Percentiles rank a stretch among this genome's conserved stretches.
These are phyloP conservation scores for Trichopus zeylanicus DNA, from an alignment of 116 monocot genomes.

Conservation along the genomic window DNA sequence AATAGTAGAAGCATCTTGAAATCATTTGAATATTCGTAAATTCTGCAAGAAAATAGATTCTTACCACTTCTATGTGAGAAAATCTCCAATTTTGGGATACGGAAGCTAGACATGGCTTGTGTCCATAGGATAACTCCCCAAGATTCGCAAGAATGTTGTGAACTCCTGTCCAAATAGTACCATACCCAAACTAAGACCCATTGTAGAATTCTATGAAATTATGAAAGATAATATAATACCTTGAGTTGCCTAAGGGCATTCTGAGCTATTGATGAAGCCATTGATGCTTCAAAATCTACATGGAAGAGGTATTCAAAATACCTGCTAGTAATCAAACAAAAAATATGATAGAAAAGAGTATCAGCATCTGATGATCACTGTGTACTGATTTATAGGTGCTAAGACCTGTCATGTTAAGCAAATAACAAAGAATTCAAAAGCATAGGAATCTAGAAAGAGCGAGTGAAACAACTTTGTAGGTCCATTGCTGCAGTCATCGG, in stretches of 20 bases:
- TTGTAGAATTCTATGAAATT: not conserved
- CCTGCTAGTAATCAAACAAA: constrained; percentile 17
- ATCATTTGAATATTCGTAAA: no score
- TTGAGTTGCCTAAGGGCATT: constrained; percentile 82
- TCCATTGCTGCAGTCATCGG: constrained; percentile 32
- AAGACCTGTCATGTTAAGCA: not conserved
- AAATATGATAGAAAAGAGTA: not conserved
- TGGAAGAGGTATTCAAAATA: constrained; percentile 91
- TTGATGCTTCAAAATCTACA: constrained; percentile 96
- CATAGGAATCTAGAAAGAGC: not conserved
- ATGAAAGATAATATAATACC: constrained; percentile 21
- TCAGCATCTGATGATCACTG: no score
- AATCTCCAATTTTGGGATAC: not conserved
- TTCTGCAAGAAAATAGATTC: no score
- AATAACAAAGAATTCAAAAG: not conserved
- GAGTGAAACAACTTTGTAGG: constrained; percentile 37
- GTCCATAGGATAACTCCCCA: constrained; percentile 72
- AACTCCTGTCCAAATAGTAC: constrained; percentile 44
- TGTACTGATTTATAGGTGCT: constrained; percentile 10
- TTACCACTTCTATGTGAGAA: not conserved
- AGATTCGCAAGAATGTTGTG: constrained; percentile 55
- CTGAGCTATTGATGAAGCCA: constrained; percentile 79
- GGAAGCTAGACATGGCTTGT: constrained; percentile 19
- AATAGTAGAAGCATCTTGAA: no score
- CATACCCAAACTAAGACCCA: not conserved